Percentiles rank a stretch among this genome's conserved stretches.
Evolutionary conservation across 1,284 basidiomycete species (phyloP).

Genomic region (Ganoderma lucidum): DNA sequence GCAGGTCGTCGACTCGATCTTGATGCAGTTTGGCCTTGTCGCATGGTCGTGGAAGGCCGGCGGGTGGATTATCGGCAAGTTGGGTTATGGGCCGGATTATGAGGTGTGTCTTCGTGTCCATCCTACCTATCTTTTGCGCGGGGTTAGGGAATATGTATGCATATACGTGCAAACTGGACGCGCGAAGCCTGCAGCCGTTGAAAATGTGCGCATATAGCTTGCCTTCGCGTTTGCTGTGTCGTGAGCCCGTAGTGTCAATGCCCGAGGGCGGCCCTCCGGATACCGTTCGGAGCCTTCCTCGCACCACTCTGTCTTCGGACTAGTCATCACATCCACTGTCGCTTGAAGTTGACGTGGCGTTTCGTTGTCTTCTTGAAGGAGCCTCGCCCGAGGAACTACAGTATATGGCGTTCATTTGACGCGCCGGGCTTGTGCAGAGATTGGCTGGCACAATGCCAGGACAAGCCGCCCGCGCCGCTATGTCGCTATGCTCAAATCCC

Average conservation of each 20-base stretch:
- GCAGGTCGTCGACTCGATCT: slow-evolving; percentile 72
- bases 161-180: neutral
- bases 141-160: neutral
- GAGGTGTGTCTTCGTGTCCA: slow-evolving; percentile 55
- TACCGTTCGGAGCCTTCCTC: too few species aligned
- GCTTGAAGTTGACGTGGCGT: too few species aligned
- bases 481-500: too few species aligned
- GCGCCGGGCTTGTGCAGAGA: neutral
- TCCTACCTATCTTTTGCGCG: neutral
- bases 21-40: slow-evolving; percentile 83
- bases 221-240: neutral
- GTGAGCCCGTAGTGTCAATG: neutral
- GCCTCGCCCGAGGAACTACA: too few species aligned
- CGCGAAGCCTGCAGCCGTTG: neutral
- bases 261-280: neutral
- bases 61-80: slow-evolving; percentile 56
- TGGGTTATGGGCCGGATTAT: slow-evolving; percentile 73
- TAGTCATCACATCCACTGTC: too few species aligned
- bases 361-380: too few species aligned
- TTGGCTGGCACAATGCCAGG: too few species aligned
- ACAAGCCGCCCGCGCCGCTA: too few species aligned
- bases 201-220: neutral
- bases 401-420: neutral
- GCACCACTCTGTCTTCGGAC: too few species aligned
- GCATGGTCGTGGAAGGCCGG: slow-evolving; percentile 80